These are phyloP conservation scores for Tulasnella sp. DNA, from an alignment of 768 basidiomycete species.

Conservation along the genomic window DNA sequence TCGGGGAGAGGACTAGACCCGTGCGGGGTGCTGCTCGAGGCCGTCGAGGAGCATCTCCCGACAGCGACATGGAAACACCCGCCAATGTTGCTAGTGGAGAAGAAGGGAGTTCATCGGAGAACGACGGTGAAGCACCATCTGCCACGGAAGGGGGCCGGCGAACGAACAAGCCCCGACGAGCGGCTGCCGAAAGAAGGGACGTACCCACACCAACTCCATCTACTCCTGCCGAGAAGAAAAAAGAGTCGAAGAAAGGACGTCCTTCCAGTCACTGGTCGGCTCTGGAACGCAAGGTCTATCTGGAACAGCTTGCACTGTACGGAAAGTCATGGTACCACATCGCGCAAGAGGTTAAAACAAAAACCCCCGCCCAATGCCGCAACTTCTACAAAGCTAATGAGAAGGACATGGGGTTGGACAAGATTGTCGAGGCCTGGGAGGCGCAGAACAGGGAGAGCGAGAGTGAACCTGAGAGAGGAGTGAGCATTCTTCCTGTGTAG, in stretches of 20 bases:
- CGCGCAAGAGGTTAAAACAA: slow-evolving; percentile 19
- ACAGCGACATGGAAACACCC: slow-evolving; percentile 19
- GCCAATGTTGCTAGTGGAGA: slow-evolving; percentile 5
- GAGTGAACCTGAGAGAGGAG: slow-evolving; percentile 6
- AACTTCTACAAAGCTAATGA: slow-evolving; percentile 28
- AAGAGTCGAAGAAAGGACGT: slow-evolving; percentile 3
- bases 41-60: slow-evolving; percentile 15
- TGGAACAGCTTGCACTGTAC: slow-evolving; percentile 24
- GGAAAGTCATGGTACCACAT: slow-evolving; percentile 26
- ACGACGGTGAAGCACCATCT: background rate
- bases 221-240: slow-evolving; percentile 6
- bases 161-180: slow-evolving; percentile 17
- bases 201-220: background rate
- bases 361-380: slow-evolving; percentile 27
- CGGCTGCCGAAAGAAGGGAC: background rate
- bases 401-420: slow-evolving; percentile 19
- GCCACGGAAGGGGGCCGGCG: background rate
- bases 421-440: slow-evolving; percentile 17
- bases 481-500: background rate
- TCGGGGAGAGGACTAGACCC: slow-evolving; percentile 17
- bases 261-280: slow-evolving; percentile 33
- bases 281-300: slow-evolving; percentile 18
- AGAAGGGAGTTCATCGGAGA: slow-evolving; percentile 15
- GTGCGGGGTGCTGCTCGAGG: background rate
- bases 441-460: background rate